Percentiles rank a stretch among this genome's conserved stretches.
Conservation (phyloP, 164 flowering plant genomes). For the Euptelea pleiosperma region DNA sequence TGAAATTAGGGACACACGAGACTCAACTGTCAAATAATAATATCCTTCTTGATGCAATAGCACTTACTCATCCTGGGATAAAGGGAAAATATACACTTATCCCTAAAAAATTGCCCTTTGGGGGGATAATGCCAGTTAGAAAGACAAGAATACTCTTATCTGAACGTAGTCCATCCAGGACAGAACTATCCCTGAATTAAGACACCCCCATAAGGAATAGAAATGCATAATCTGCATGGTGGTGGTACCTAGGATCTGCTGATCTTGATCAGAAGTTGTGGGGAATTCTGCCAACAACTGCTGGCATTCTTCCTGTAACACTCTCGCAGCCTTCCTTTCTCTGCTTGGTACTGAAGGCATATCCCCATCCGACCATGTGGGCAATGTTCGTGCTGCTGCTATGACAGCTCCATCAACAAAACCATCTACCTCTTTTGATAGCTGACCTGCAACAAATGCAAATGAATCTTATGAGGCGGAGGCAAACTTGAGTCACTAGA, state of each 20-base stretch:
- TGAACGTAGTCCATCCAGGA: too few relatives aligned
- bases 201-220: neutral
- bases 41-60: too few relatives aligned
- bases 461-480: neutral
- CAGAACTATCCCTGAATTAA: neutral
- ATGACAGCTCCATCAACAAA: constrained; percentile 93
- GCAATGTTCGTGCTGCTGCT: constrained; percentile 91
- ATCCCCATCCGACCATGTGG: constrained; percentile 94
- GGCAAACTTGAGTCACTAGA: neutral
- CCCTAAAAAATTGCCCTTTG: too few relatives aligned
- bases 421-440: constrained; percentile 47
- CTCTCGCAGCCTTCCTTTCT: constrained; percentile 75
- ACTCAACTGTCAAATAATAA: neutral
- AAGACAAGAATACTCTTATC: too few relatives aligned
- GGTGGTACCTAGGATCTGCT: constrained; percentile 63
- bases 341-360: constrained; percentile 71
- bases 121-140: too few relatives aligned
- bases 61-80: too few relatives aligned
- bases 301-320: constrained; percentile 82
- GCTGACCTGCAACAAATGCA: constrained; percentile 39
- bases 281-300: constrained; percentile 68
- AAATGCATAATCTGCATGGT: neutral
- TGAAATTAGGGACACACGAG: neutral
- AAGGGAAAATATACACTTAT: too few relatives aligned
- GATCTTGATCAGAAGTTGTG: constrained; percentile 80